phyloP scores from a whole-genome alignment of 345 rosid species.

The Psidium guajava region DNA sequence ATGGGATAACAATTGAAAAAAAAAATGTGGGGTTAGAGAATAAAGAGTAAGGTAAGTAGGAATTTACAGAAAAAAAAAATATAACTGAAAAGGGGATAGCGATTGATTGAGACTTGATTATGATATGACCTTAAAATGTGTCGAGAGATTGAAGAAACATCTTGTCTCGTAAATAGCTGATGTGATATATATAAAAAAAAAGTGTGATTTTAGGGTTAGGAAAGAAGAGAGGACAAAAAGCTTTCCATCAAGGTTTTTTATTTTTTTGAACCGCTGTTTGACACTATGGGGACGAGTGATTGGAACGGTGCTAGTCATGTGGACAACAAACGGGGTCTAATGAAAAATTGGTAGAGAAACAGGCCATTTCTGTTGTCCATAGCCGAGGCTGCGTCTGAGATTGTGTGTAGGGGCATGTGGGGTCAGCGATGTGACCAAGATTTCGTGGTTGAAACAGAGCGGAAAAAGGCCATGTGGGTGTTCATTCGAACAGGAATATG shows the following conservation, averaged over 20 bases:
- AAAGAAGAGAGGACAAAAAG: too few relatives aligned
- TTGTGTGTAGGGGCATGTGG: neutral
- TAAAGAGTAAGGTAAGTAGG: neutral
- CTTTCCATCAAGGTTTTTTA: neutral
- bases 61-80: rapidly evolving
- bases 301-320: neutral
- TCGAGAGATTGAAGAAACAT: neutral
- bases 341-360: neutral
- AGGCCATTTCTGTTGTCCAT: neutral
- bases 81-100: neutral
- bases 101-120: neutral
- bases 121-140: neutral
- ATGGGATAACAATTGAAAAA: neutral
- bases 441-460: slow-evolving; percentile 1
- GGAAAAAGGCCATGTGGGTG: slow-evolving; percentile 2
- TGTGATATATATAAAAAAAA: neutral
- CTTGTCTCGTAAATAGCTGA: neutral
- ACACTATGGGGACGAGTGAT: neutral
- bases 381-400: neutral
- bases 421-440: slow-evolving; percentile 8
- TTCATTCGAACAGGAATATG: neutral
- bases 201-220: neutral
- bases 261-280: neutral
- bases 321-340: neutral
- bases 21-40: rapidly evolving